These are phyloP conservation scores for Sphagnum magellanicum DNA, from an alignment of 228 moss, liverwort and hornwort genomes.

Conservation along the genomic window DNA sequence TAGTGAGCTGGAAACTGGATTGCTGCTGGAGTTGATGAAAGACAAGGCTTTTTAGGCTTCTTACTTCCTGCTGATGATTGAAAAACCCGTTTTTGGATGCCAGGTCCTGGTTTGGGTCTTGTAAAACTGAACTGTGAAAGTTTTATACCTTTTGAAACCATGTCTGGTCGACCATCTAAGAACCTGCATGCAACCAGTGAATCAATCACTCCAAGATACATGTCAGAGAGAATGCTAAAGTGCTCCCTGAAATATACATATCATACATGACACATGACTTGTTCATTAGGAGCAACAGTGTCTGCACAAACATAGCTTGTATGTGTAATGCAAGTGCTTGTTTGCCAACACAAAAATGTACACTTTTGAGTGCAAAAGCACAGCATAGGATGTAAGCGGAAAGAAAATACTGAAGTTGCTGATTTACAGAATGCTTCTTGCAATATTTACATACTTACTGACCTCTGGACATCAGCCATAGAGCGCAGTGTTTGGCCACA, in stretches of 20 bases:
- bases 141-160: conserved; percentile 5
- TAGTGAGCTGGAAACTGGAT: not conserved
- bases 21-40: conserved; percentile 5
- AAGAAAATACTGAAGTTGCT: no score
- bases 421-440: no score
- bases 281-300: no score
- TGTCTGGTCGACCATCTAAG: conserved; percentile 4
- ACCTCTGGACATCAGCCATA: conserved; percentile 23
- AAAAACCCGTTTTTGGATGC: conserved; percentile 12
- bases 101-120: conserved; percentile 17
- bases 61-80: conserved; percentile 4
- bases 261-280: no score
- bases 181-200: conserved; percentile 12
- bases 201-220: no score
- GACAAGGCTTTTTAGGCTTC: conserved; percentile 3
- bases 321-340: no score
- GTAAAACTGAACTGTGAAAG: conserved; percentile 15
- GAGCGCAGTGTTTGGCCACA: conserved; percentile 26
- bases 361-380: no score
- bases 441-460: not conserved
- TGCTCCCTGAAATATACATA: no score
- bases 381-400: no score
- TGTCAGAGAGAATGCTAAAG: no score
- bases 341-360: no score
- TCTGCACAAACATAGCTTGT: no score